Percentiles rank a stretch among this genome's conserved stretches.
Evolutionary conservation across 345 rosid species (phyloP).

Genomic region (Balakata baccata): DNA sequence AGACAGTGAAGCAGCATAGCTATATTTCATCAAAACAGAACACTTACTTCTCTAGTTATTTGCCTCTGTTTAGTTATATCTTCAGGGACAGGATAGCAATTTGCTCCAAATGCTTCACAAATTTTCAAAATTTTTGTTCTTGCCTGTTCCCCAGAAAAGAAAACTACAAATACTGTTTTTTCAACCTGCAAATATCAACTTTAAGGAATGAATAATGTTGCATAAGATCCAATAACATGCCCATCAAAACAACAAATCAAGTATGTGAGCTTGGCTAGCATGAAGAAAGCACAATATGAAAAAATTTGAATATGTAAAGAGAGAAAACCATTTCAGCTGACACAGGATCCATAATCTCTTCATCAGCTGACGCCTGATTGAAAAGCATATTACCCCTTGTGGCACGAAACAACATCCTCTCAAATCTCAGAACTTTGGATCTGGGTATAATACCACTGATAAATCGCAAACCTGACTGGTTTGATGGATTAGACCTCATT

Average conservation of each 20-base stretch:
- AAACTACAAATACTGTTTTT: conserved; percentile 82
- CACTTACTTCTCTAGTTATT: conserved; percentile 83
- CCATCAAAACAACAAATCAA: conserved; percentile 9
- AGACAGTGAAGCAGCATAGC: not conserved
- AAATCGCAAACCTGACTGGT: conserved; percentile 79
- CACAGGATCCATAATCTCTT: conserved; percentile 86
- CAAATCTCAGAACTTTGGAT: conserved; percentile 67
- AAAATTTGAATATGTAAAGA: not conserved
- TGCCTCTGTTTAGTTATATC: conserved; percentile 82
- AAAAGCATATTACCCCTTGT: conserved; percentile 99
- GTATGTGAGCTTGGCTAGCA: conserved; percentile 1
- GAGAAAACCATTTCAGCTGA: conserved; percentile 73
- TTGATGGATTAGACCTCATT: conserved; percentile 54
- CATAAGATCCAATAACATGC: not conserved
- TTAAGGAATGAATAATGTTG: conserved; percentile 7
- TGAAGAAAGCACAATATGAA: no score
- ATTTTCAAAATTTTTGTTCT: conserved; percentile 75
- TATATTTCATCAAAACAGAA: not conserved
- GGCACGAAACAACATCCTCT: conserved; percentile 93
- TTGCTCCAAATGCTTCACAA: conserved; percentile 96
- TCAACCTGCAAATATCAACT: conserved; percentile 53
- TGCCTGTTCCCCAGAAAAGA: conserved; percentile 98
- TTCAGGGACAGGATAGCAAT: conserved; percentile 93
- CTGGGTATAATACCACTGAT: conserved; percentile 81
- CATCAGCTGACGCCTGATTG: conserved; percentile 80